Conservation (phyloP, 371 early-diverging fungal species). For the Funneliformis caledonium region DNA sequence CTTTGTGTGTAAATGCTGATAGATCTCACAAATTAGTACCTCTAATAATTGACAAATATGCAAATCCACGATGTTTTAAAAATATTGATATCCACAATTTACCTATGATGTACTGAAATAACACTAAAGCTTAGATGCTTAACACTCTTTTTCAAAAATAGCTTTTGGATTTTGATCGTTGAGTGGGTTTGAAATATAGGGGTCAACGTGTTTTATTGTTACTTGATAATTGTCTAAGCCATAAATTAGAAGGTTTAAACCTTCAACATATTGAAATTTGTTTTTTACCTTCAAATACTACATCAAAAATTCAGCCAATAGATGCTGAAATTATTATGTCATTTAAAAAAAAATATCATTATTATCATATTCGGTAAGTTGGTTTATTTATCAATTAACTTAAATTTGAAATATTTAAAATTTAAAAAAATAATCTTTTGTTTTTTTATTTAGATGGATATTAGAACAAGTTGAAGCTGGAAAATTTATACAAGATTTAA, state of each 20-base stretch:
- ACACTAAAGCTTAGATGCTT: conserved; percentile 41
- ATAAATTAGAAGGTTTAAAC: conserved; percentile 24
- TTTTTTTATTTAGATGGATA: conserved; percentile 27
- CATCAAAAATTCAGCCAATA: conserved; percentile 42
- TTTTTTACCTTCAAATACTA: conserved; percentile 42
- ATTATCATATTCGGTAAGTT: conserved; percentile 27
- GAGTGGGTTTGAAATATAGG: conserved; percentile 17
- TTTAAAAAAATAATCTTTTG: not conserved
- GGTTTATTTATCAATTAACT: not conserved
- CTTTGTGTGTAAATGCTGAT: conserved; percentile 39
- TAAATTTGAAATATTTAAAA: not conserved
- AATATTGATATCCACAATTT: conserved; percentile 28
- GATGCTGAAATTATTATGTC: conserved; percentile 42
- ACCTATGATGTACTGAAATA: conserved; percentile 29
- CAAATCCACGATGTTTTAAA: conserved; percentile 41
- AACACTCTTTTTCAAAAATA: conserved; percentile 38
- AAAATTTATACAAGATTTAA: conserved; percentile 14
- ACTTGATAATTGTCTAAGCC: conserved; percentile 42
- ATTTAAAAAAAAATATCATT: conserved; percentile 40
- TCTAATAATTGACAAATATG: conserved; percentile 37
- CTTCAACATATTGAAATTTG: conserved; percentile 39
- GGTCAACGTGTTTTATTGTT: conserved; percentile 34
- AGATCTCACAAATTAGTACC: conserved; percentile 39
- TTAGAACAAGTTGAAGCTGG: conserved; percentile 27
- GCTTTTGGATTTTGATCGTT: conserved; percentile 32